Evolutionary conservation across 2,329 filamentous ascomycete species (phyloP).

Genomic region (Ascosphaera apis): DNA sequence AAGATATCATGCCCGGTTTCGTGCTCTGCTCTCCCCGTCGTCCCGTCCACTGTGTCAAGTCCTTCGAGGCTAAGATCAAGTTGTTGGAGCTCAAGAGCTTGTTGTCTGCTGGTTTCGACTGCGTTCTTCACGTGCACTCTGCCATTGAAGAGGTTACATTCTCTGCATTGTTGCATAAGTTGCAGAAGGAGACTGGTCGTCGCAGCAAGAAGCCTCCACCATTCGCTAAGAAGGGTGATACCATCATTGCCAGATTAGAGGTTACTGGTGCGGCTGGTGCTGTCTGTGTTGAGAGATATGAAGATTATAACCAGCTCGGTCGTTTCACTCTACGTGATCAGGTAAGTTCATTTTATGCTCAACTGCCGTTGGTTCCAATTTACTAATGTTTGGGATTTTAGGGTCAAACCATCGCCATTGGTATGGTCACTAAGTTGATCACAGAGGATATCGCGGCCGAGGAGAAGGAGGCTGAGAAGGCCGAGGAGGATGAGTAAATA

Average conservation of each 20-base stretch:
- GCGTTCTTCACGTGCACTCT: constrained; percentile 88
- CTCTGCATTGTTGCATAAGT: constrained; percentile 63
- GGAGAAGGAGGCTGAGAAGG: not conserved
- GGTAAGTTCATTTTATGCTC: constrained; percentile 23
- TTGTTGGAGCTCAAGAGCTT: constrained; percentile 91
- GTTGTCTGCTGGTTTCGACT: constrained; percentile 86
- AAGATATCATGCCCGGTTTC: constrained; percentile 87
- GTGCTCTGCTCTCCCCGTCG: constrained; percentile 90
- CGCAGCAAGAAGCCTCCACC: constrained; percentile 86
- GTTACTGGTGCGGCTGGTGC: constrained; percentile 64
- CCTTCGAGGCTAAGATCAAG: constrained; percentile 91
- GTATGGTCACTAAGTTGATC: constrained; percentile 89
- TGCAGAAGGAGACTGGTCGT: constrained; percentile 81
- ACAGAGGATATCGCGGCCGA: constrained; percentile 12
- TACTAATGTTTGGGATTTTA: constrained; percentile 19
- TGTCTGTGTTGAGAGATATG: constrained; percentile 83
- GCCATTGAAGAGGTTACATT: constrained; percentile 97
- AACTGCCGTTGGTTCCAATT: not conserved
- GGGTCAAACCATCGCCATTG: constrained; percentile 98
- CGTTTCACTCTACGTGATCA: constrained; percentile 77
- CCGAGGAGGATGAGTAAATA: not conserved
- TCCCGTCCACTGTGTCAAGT: constrained; percentile 66
- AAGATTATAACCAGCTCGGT: constrained; percentile 87
- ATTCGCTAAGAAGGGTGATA: constrained; percentile 57
- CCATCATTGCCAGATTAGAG: constrained; percentile 81